These are phyloP conservation scores for Akanthomyces dipterigenus DNA, from an alignment of 2,329 filamentous ascomycete species.

Conservation along the genomic window DNA sequence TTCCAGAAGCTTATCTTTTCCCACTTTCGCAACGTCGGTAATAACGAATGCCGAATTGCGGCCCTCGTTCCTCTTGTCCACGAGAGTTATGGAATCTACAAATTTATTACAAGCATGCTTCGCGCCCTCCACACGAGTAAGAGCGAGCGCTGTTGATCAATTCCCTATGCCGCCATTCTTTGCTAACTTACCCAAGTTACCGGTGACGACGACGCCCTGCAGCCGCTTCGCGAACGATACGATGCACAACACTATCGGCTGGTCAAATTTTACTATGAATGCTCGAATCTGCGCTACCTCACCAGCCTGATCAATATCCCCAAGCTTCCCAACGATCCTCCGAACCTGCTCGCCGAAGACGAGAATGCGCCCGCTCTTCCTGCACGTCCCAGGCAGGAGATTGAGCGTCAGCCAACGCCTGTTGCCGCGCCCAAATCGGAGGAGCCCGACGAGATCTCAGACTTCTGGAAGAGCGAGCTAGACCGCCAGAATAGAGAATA, in stretches of 20 bases:
- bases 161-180: neutral
- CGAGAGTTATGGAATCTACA: conserved; percentile 98
- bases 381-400: conserved; percentile 69
- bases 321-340: conserved; percentile 89
- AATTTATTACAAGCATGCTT: conserved; percentile 99
- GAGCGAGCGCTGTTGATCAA: conserved; percentile 21
- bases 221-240: conserved; percentile 81
- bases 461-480: conserved; percentile 96
- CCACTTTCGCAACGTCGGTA: conserved; percentile 82
- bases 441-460: conserved; percentile 90
- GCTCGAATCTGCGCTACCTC: conserved; percentile 92
- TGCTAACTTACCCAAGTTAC: conserved; percentile 10
- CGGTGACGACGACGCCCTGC: conserved; percentile 86
- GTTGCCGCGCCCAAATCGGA: conserved; percentile 60
- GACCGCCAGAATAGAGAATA: conserved; percentile 90
- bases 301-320: conserved; percentile 95
- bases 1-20: conserved; percentile 99
- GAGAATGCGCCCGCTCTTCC: conserved; percentile 79
- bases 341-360: conserved; percentile 80
- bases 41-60: conserved; percentile 95
- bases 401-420: conserved; percentile 61
- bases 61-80: conserved; percentile 89
- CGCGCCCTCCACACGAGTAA: conserved; percentile 92
- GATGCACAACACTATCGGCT: conserved; percentile 94
- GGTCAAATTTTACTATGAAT: conserved; percentile 98